Evolutionary conservation across 2,329 filamentous ascomycete genomes (phyloP).

Genomic region (Colletotrichum somersetense): DNA sequence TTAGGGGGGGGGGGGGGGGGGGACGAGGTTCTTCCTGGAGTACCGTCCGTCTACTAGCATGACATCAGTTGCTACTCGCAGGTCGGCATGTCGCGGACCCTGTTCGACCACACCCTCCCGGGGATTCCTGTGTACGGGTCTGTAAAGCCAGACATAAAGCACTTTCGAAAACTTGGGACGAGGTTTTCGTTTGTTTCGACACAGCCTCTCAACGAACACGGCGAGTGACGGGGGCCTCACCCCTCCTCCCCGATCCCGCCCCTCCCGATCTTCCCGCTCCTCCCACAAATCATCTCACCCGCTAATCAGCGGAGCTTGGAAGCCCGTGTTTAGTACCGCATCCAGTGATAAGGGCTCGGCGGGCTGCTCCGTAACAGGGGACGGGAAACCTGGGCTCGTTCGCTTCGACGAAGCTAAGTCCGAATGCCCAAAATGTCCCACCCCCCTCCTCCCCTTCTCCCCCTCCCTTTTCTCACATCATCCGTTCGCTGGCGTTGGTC

Average conservation of each 20-base stretch:
- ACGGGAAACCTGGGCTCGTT: not conserved
- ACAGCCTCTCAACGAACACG: not conserved
- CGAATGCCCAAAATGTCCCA: not conserved
- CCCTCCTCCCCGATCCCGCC: too few relatives aligned
- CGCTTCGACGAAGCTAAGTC: not conserved
- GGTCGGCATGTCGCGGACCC: constrained; percentile 12
- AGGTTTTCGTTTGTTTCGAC: constrained; percentile 1
- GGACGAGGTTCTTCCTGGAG: not conserved
- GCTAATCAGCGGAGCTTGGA: not conserved
- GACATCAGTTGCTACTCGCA: constrained; percentile 18
- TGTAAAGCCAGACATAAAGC: constrained; percentile 6
- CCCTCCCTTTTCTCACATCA: too few relatives aligned
- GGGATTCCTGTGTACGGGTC: not conserved
- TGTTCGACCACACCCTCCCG: not conserved
- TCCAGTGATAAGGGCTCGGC: not conserved
- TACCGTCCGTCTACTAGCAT: not conserved
- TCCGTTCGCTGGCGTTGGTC: not conserved
- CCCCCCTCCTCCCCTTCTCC: too few relatives aligned
- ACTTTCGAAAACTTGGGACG: constrained; percentile 6
- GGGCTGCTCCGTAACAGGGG: not conserved
- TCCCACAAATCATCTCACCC: not conserved
- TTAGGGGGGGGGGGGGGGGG: too few relatives aligned
- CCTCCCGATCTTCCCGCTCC: too few relatives aligned
- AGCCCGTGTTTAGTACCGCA: not conserved
- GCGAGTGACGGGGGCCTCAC: not conserved